Conservation (phyloP, 179 eudicot genomes). For the Amaranthus tricolor region DNA sequence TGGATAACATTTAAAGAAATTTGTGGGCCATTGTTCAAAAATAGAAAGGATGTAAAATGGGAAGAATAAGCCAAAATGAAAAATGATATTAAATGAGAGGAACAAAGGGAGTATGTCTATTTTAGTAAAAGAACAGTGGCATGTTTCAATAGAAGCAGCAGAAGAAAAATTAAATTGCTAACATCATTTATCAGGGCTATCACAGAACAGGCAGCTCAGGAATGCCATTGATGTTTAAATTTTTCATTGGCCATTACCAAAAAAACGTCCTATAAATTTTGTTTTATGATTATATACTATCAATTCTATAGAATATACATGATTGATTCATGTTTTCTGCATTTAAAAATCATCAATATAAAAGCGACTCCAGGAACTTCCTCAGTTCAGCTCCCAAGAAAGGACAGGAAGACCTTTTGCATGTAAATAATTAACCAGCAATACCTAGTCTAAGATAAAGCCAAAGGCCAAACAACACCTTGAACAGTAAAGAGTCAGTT, state of each 20-base stretch:
- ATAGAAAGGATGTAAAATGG: too few relatives aligned
- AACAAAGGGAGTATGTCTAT: not conserved
- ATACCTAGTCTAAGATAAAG: not conserved
- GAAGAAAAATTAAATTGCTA: not conserved
- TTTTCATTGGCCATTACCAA: not conserved
- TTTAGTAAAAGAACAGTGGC: not conserved
- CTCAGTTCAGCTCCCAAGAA: not conserved
- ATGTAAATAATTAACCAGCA: not conserved
- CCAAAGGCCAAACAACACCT: not conserved
- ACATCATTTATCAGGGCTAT: constrained; percentile 3
- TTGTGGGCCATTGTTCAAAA: too few relatives aligned
- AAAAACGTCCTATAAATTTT: not conserved
- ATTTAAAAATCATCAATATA: not conserved
- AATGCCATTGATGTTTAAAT: not conserved
- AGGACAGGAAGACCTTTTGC: not conserved
- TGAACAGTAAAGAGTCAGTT: not conserved
- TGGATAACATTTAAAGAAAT: too few relatives aligned
- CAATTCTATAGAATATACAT: not conserved
- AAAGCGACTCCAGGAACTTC: not conserved
- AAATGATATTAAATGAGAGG: too few relatives aligned
- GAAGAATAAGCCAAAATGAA: too few relatives aligned
- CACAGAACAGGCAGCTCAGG: not conserved
- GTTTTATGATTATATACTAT: not conserved
- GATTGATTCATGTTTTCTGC: not conserved
- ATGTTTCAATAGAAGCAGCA: not conserved